These are phyloP conservation scores for Trichomonas vaginalis DNA, from an alignment of 208 protist genomes.

Conservation along the genomic window DNA sequence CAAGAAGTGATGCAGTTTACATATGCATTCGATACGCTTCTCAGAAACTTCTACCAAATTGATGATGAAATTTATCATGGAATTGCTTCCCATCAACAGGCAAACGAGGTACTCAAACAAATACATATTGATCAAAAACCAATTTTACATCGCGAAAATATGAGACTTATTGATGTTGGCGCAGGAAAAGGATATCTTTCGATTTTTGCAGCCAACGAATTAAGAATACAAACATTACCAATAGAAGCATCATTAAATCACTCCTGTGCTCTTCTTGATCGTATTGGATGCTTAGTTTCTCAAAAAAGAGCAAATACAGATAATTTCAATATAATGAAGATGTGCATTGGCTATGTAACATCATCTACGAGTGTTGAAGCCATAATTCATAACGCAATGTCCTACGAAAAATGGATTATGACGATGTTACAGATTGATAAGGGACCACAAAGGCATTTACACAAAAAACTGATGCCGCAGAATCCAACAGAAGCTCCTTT, in stretches of 20 bases:
- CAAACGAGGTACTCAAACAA: not conserved
- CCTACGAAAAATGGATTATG: not conserved
- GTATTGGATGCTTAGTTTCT: not conserved
- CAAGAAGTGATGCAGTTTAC: not conserved
- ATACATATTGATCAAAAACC: not conserved
- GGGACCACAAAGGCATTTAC: not conserved
- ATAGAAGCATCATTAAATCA: not conserved
- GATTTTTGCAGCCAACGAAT: not conserved
- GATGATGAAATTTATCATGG: not conserved
- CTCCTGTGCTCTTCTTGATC: not conserved
- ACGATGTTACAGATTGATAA: not conserved
- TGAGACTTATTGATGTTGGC: not conserved
- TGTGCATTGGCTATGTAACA: conserved; percentile 2
- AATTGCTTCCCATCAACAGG: not conserved
- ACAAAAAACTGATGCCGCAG: not conserved
- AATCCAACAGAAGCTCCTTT: not conserved
- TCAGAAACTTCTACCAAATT: not conserved
- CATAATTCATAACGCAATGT: not conserved
- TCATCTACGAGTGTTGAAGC: not conserved
- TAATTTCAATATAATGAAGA: not conserved
- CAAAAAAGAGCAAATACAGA: not conserved
- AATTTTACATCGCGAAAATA: not conserved
- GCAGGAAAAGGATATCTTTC: conserved; percentile 16
- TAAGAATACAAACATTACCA: not conserved
- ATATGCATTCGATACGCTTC: not conserved